Conservation (phyloP, 2,329 filamentous ascomycete species). For the Pseudocercospora eumusae region DNA sequence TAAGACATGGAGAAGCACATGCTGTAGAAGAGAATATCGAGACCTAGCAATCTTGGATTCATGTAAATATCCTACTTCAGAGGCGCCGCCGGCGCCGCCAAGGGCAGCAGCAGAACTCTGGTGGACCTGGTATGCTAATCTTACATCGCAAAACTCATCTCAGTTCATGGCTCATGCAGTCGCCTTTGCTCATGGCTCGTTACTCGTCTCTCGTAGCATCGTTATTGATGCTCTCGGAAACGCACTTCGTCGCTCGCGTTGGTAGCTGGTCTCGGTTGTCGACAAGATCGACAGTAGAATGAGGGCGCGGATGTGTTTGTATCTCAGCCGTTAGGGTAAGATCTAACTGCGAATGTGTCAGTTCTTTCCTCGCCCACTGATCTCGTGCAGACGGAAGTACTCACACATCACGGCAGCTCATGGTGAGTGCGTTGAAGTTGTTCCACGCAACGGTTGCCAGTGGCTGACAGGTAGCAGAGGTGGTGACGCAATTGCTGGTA, state of each 20-base stretch:
- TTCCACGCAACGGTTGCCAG: not conserved
- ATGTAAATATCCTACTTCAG: not conserved
- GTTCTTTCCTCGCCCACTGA: not conserved
- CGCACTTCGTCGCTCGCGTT: not conserved
- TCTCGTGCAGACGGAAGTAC: not conserved
- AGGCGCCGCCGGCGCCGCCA: not conserved
- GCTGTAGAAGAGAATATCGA: not conserved
- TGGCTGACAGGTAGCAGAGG: not conserved
- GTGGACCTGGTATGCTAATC: not conserved
- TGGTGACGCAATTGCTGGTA: not conserved
- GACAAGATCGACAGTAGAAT: not conserved
- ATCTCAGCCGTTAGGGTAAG: not conserved
- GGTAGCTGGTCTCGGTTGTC: not conserved
- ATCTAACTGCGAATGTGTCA: not conserved
- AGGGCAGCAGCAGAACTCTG: not conserved
- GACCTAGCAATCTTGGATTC: not conserved
- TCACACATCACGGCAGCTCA: conserved; percentile 8
- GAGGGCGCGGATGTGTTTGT: not conserved
- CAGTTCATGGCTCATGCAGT: not conserved
- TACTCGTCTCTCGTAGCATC: not conserved
- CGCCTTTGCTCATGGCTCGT: not conserved
- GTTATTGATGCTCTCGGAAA: not conserved
- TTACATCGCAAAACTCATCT: not conserved
- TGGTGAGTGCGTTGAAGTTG: not conserved
- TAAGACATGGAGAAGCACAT: not conserved